Evolutionary conservation across 176 grass and related monocot species (phyloP).

Genomic region (Carex scoparia): DNA sequence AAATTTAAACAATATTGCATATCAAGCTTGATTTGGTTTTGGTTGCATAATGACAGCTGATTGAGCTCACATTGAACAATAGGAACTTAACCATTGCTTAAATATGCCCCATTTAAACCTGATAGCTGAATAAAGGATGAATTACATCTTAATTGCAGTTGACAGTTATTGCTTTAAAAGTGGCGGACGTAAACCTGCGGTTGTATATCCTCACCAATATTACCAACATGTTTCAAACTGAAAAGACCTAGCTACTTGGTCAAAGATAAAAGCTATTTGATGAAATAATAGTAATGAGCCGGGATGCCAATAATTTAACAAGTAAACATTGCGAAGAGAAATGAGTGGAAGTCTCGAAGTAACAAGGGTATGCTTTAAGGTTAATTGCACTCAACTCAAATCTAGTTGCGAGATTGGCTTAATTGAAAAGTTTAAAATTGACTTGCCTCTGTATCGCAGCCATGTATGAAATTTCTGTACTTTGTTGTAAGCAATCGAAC

Average conservation of each 20-base stretch:
- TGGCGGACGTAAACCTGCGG: background rate
- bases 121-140: background rate
- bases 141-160: background rate
- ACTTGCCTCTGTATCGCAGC: slow-evolving; percentile 27
- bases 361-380: background rate
- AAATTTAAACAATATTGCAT: background rate
- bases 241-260: background rate
- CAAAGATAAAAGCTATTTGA: background rate
- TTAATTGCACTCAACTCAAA: background rate
- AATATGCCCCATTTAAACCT: background rate
- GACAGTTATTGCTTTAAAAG: background rate
- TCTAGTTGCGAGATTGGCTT: background rate
- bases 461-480: slow-evolving; percentile 25
- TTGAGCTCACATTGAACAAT: background rate
- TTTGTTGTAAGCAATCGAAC: slow-evolving; percentile 24
- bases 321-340: background rate
- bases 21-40: background rate
- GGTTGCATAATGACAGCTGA: background rate
- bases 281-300: background rate
- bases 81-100: background rate
- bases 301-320: background rate
- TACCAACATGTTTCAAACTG: background rate
- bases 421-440: background rate
- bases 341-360: background rate
- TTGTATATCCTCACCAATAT: background rate